Conservation (phyloP, 306 rosid species). For the Ceratonia siliqua region DNA sequence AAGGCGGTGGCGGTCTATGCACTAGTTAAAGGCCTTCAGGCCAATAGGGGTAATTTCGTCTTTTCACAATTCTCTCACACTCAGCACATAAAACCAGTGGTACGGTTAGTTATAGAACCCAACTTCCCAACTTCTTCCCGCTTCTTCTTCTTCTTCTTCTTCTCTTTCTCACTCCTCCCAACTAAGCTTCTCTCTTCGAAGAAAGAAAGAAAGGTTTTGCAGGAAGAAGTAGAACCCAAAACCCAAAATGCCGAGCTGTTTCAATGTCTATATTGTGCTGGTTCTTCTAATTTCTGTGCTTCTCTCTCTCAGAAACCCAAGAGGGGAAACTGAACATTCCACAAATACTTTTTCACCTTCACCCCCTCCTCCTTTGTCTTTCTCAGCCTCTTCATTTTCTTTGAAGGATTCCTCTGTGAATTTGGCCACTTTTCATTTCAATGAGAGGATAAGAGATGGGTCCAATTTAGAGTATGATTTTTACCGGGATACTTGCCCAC, state of each 20-base stretch:
- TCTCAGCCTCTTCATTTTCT: constrained; percentile 21
- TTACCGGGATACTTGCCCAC: constrained; percentile 61
- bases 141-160: not conserved
- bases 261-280: constrained; percentile 35
- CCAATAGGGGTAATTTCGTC: constrained; percentile 18
- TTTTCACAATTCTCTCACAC: not conserved
- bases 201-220: not conserved
- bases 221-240: not conserved
- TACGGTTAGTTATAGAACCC: not conserved
- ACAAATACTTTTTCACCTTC: not conserved
- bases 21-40: no score
- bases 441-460: constrained; percentile 20
- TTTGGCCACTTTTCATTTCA: constrained; percentile 29
- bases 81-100: not conserved
- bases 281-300: constrained; percentile 45
- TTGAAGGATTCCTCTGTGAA: not conserved
- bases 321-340: constrained; percentile 36
- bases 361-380: not conserved
- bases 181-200: not conserved
- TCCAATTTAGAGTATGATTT: constrained; percentile 59
- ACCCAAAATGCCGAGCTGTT: constrained; percentile 39
- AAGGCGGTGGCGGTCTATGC: no score
- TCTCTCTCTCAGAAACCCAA: constrained; percentile 44
- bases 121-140: constrained; percentile 31
- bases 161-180: not conserved